Conservation (phyloP, 225 moss, liverwort and hornwort species). For the Physcomitrellopsis africana region DNA sequence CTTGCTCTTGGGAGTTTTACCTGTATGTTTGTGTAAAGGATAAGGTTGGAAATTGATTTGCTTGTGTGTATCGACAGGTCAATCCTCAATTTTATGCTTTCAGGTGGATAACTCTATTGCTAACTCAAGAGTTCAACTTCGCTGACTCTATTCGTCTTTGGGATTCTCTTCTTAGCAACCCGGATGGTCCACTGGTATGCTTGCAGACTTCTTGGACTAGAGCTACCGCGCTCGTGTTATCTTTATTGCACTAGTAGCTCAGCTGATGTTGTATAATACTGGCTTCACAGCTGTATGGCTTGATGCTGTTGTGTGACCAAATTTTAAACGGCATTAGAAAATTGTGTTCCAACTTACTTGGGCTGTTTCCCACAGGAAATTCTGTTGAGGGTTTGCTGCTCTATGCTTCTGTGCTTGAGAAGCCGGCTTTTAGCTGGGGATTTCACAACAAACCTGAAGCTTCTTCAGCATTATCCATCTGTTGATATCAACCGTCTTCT, state of each 20-base stretch:
- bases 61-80: conserved; percentile 51
- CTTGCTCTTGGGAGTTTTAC: conserved; percentile 1
- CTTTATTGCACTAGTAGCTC: background rate
- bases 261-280: background rate
- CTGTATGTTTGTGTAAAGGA: background rate
- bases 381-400: conserved; percentile 78
- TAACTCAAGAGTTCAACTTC: conserved; percentile 88
- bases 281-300: conserved; percentile 3
- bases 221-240: background rate
- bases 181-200: conserved; percentile 83
- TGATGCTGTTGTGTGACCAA: conserved; percentile 3
- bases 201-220: background rate
- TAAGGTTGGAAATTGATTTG: background rate
- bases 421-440: conserved; percentile 80
- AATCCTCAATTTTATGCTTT: conserved; percentile 94
- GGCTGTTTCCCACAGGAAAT: conserved; percentile 63
- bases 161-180: conserved; percentile 88
- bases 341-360: background rate
- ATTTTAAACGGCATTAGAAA: background rate
- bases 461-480: conserved; percentile 81
- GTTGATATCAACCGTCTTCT: conserved; percentile 67
- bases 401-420: conserved; percentile 86
- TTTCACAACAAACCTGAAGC: conserved; percentile 87
- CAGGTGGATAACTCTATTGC: conserved; percentile 86
- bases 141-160: conserved; percentile 79